Conservation (phyloP, 495 filamentous ascomycete genomes). For the Chaetomium cochliodes region DNA sequence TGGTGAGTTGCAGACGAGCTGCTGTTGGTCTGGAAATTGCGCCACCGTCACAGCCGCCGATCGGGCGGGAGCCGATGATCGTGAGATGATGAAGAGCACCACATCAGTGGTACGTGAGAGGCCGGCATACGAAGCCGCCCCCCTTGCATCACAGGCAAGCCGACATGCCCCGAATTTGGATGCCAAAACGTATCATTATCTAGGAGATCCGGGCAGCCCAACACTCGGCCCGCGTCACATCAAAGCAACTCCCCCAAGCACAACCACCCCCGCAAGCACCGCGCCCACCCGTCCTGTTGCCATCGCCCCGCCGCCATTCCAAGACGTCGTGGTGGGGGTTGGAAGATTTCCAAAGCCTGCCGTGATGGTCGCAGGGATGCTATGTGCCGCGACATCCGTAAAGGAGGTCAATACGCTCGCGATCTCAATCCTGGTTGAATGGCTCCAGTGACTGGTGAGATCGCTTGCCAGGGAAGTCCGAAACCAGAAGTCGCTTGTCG, state of each 20-base stretch:
- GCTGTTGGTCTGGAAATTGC: not conserved
- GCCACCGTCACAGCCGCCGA: constrained; percentile 3
- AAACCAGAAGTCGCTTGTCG: not conserved
- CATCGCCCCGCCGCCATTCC: not conserved
- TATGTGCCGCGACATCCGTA: not conserved
- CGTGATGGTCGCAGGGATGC: not conserved
- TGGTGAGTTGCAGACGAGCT: not conserved
- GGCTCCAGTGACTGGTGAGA: not conserved
- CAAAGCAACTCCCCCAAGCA: constrained; percentile 1
- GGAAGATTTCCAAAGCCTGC: not conserved
- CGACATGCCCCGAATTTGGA: too few species aligned
- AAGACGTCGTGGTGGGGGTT: not conserved
- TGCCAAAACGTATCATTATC: too few species aligned
- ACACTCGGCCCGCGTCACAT: not conserved
- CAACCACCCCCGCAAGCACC: not conserved
- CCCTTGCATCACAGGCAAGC: too few species aligned
- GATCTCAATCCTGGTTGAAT: not conserved
- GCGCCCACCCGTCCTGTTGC: not conserved
- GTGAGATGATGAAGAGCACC: not conserved
- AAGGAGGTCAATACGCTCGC: not conserved
- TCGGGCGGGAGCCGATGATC: not conserved
- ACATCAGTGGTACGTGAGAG: not conserved
- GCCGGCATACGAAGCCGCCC: too few species aligned
- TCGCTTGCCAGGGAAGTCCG: not conserved
- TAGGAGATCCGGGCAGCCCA: not conserved